These are phyloP conservation scores for Solanum commersonii DNA, from an alignment of 257 asterid species.

Conservation along the genomic window DNA sequence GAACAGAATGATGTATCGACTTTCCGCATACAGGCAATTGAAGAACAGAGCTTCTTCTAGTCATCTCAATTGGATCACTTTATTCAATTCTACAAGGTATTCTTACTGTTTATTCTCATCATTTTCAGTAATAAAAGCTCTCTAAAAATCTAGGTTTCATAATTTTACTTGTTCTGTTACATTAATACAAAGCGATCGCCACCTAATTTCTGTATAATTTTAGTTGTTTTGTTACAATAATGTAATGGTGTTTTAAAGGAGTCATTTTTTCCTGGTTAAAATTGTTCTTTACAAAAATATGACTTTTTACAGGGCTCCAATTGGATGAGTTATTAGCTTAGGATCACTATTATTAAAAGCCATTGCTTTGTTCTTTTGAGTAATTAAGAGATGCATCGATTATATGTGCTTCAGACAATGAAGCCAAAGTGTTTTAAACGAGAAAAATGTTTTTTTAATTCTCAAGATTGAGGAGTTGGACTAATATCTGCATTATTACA, in stretches of 20 bases:
- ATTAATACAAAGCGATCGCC: no score
- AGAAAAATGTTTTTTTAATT: no score
- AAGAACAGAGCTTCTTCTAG: conserved; percentile 16
- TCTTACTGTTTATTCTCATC: neutral
- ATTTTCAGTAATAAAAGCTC: no score
- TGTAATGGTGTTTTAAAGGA: neutral
- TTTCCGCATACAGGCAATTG: conserved; percentile 27
- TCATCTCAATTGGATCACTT: conserved; percentile 4
- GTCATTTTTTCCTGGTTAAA: neutral
- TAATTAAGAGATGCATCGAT: neutral
- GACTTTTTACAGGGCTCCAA: neutral
- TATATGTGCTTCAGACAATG: neutral
- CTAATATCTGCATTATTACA: no score
- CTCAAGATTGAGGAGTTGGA: neutral
- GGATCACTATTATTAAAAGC: neutral
- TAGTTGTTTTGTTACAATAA: no score
- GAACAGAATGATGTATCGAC: conserved; percentile 21
- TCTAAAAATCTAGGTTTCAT: no score
- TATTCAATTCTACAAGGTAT: conserved; percentile 29
- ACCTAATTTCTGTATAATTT: no score
- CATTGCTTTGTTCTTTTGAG: neutral
- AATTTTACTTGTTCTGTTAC: no score
- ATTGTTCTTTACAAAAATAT: neutral
- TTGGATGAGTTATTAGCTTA: neutral
- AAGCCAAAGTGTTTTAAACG: no score